These are phyloP conservation scores for Casuarina equisetifolia DNA, from an alignment of 306 rosid genomes.

Conservation along the genomic window DNA sequence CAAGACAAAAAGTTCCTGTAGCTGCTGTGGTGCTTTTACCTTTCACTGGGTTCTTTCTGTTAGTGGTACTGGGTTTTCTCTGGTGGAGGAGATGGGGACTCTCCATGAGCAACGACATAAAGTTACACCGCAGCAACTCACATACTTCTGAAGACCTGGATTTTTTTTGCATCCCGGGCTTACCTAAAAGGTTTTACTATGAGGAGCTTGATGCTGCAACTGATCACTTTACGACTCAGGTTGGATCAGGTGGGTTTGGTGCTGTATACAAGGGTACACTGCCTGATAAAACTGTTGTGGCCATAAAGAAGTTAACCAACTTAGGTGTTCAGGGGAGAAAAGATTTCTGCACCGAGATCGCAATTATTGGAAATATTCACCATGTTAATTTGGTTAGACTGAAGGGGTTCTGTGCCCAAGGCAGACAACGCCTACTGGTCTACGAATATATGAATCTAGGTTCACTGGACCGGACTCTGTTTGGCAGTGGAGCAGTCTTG, in stretches of 20 bases:
- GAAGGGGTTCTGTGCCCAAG: constrained; percentile 80
- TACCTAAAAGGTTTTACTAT: constrained; percentile 74
- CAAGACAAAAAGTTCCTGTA: constrained; percentile 43
- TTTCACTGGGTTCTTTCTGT: constrained; percentile 44
- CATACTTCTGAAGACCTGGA: constrained; percentile 61
- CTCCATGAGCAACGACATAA: constrained; percentile 35
- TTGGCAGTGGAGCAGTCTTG: constrained; percentile 68
- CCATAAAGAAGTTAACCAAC: constrained; percentile 82
- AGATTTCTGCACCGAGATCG: constrained; percentile 90
- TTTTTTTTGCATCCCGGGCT: constrained; percentile 78
- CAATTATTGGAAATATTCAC: constrained; percentile 79
- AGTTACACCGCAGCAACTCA: constrained; percentile 48
- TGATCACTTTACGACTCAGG: constrained; percentile 61
- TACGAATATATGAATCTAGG: constrained; percentile 93
- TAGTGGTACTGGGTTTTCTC: constrained; percentile 49
- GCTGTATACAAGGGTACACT: constrained; percentile 76
- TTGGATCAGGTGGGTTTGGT: constrained; percentile 94
- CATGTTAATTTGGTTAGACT: constrained; percentile 81
- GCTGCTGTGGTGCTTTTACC: constrained; percentile 66
- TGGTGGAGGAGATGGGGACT: constrained; percentile 49
- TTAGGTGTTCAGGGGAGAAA: constrained; percentile 80
- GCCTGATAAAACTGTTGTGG: constrained; percentile 66
- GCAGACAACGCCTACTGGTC: constrained; percentile 70
- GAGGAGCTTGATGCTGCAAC: constrained; percentile 77
- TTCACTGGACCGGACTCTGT: constrained; percentile 75